These are phyloP conservation scores for Lactarius quietus DNA, from an alignment of 768 basidiomycete species.

Conservation along the genomic window DNA sequence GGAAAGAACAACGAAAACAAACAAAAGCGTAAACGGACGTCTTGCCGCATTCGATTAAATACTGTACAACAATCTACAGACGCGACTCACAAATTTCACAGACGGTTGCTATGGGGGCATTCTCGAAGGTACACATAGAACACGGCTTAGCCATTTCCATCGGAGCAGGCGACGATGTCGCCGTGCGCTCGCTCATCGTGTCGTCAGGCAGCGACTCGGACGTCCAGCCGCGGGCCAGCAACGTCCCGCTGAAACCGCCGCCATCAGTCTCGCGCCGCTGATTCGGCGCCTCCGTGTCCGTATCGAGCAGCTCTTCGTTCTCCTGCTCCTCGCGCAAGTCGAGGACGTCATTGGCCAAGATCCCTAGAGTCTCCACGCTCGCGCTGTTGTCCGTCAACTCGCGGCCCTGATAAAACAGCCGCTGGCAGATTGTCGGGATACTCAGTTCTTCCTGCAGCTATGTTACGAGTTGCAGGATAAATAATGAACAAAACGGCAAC, in stretches of 20 bases:
- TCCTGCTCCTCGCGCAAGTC: constrained; percentile 65
- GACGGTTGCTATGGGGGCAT: constrained; percentile 17
- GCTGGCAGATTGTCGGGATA: constrained; percentile 75
- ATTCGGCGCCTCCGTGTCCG: constrained; percentile 41
- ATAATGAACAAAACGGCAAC: no score
- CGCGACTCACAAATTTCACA: constrained; percentile 34
- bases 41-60: not conserved
- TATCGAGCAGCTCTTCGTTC: constrained; percentile 48
- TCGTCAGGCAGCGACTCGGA: constrained; percentile 31
- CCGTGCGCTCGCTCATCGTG: constrained; percentile 24
- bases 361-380: constrained; percentile 50
- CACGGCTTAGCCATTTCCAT: constrained; percentile 18
- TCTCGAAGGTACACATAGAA: constrained; percentile 25
- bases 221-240: constrained; percentile 46
- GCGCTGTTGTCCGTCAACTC: constrained; percentile 63
- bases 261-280: constrained; percentile 54
- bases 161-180: constrained; percentile 23
- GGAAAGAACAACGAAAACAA: not conserved
- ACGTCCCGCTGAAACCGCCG: constrained; percentile 69
- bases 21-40: not conserved
- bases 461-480: no score
- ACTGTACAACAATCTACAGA: constrained; percentile 24
- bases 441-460: constrained; percentile 60
- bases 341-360: constrained; percentile 57
- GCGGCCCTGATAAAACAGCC: constrained; percentile 54